Base-by-base conservation (phyloP, 352 stramenopile genomes). In the Phytophthora aleatoria region DNA sequence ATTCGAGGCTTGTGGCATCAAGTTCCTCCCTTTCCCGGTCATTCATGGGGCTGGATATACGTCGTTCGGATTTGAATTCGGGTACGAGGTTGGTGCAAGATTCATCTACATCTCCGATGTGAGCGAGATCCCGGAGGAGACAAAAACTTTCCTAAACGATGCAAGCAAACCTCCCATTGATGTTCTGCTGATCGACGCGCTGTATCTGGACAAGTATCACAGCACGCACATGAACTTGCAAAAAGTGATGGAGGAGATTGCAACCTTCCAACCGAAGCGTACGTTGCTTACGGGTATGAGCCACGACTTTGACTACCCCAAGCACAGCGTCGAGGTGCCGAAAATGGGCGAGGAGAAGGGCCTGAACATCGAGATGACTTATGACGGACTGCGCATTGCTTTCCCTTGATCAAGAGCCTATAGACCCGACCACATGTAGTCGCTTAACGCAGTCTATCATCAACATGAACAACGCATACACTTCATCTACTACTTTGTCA, bases 81-180 rank as follows among this genome's bases (percentile, higher is more conserved):
- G 89, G 5, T 41, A 41, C 1, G 86, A 95, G 38, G 65, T 84
- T 51, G 84, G 83, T 13, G 68, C 73, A 9, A 75, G 89, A 2
- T 81, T 97, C 43, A 81, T 95, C 30, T 97, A 97, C 78, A 92
- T 97, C 51, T 96, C 87, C 5, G 89, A 97, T 72, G 82, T 94
- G 68, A 95, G 86, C 35, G 79, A 89, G 30, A 67, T 97, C 20
- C 81, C 84, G 12, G 66, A 80, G 5, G 81, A 93, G 16, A 77
- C 85, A 9, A 70, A 71, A 30, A 60, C 36, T 43, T 81, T 84
- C 61, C 67, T 97, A 11, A 87, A 82, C 28, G 83, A 91, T 57
- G 12, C 49, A 8, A 63, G 43, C 27, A 81, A 79, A 56, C 73
- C 77, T 6, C 57, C 38, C 10, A 92, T 97, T 57, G 89, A 96